Conservation (phyloP, 2,329 filamentous ascomycete species). For the Cercospora beticola region DNA sequence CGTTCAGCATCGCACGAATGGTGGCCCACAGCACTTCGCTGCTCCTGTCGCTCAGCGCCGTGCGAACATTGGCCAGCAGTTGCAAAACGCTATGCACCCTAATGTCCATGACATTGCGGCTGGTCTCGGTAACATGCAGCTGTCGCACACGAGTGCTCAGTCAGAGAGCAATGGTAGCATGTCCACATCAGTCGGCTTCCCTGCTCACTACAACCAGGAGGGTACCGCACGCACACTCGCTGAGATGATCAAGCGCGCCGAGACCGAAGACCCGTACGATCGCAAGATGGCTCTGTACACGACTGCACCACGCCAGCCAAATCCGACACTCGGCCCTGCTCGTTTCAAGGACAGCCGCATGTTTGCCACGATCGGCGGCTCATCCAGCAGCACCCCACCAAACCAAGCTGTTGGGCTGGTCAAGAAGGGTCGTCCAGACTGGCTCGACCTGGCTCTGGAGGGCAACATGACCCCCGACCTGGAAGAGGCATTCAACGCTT, state of each 20-base stretch:
- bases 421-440: slow-evolving; percentile 18
- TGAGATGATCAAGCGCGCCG: slow-evolving; percentile 18
- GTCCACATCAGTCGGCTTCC: neutral
- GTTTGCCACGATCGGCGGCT: slow-evolving; percentile 17
- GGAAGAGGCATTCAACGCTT: slow-evolving; percentile 30
- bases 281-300: slow-evolving; percentile 18
- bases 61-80: neutral
- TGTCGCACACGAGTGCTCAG: neutral
- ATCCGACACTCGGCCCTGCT: slow-evolving; percentile 27
- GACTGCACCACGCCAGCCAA: slow-evolving; percentile 10
- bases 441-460: slow-evolving; percentile 21
- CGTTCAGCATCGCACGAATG: neutral
- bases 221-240: slow-evolving; percentile 6
- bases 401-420: slow-evolving; percentile 3
- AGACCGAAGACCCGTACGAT: slow-evolving; percentile 25
- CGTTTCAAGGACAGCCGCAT: slow-evolving; percentile 28
- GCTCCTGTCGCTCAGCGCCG: neutral
- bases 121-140: slow-evolving; percentile 5
- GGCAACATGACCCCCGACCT: slow-evolving; percentile 29
- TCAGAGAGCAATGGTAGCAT: neutral
- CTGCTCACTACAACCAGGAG: neutral
- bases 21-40: neutral
- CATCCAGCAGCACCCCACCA: neutral
- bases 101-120: slow-evolving; percentile 1
- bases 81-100: neutral